Evolutionary conservation across 345 rosid genomes (phyloP).

Genomic region (Sonneratia alba): DNA sequence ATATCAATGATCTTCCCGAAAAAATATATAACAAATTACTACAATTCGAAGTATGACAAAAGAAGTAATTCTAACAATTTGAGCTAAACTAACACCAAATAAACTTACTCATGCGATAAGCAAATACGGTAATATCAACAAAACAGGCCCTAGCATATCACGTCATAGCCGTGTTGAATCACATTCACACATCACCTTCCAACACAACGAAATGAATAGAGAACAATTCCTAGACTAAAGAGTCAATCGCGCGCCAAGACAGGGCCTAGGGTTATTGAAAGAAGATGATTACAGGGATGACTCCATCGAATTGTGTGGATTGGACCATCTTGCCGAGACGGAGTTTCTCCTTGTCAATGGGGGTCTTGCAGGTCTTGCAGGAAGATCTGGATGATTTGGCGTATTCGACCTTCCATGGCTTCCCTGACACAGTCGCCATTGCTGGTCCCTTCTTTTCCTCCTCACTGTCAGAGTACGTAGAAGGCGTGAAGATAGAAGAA

Average conservation of each 20-base stretch:
- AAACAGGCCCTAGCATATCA: not conserved
- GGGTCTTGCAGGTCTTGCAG: slow-evolving; percentile 68
- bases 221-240: not conserved
- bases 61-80: not conserved
- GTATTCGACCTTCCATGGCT: slow-evolving; percentile 94
- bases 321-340: slow-evolving; percentile 89
- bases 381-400: slow-evolving; percentile 88
- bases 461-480: not conserved
- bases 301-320: slow-evolving; percentile 77
- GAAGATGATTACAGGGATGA: slow-evolving; percentile 62
- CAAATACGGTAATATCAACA: not conserved
- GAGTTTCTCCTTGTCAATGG: slow-evolving; percentile 57
- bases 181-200: no score
- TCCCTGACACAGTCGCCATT: slow-evolving; percentile 29
- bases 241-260: not conserved
- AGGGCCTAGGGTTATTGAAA: not conserved
- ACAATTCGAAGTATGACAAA: no score
- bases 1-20: no score
- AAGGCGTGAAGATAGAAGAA: not conserved
- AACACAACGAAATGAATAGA: not conserved
- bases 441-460: not conserved
- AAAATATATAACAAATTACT: no score
- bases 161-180: not conserved
- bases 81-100: not conserved
- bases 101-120: not conserved